Evolutionary conservation across 176 grass and related monocot species (phyloP).

Genomic region (Oryza officinalis): DNA sequence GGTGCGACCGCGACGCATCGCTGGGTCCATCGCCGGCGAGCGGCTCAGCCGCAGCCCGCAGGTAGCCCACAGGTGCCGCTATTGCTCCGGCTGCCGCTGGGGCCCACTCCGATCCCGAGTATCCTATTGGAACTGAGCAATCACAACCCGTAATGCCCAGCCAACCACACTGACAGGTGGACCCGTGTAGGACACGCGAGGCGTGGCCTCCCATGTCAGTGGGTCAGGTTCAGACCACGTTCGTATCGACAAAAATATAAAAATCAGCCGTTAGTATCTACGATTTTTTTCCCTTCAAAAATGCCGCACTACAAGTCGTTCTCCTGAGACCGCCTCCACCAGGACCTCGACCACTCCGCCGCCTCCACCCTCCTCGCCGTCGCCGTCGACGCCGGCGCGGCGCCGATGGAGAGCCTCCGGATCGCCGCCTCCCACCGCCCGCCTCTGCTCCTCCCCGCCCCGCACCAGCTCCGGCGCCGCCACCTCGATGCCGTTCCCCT

Average conservation of each 20-base stretch:
- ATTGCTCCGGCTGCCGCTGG: background rate
- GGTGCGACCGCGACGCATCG: background rate
- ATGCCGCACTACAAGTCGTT: background rate
- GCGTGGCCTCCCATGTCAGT: background rate
- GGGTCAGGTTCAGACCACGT: no score
- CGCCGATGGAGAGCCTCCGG: slow-evolving; percentile 52
- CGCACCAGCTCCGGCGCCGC: slow-evolving; percentile 1
- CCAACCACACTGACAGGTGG: background rate
- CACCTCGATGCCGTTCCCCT: background rate
- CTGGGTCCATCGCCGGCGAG: background rate
- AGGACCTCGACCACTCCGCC: slow-evolving; percentile 10
- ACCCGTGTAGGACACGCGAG: fast-evolving
- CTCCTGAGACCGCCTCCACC: background rate
- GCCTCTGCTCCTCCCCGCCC: background rate
- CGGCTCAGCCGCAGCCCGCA: slow-evolving; percentile 21
- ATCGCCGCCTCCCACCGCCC: slow-evolving; percentile 40
- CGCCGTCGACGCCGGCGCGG: background rate
- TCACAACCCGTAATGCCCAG: no score
- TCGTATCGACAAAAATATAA: background rate
- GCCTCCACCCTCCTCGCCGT: background rate
- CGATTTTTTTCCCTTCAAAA: slow-evolving; percentile 13
- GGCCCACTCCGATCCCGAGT: slow-evolving; percentile 4
- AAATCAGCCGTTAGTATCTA: slow-evolving; percentile 29
- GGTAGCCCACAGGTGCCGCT: background rate
- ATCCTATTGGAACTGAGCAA: background rate